These are phyloP conservation scores for Manihot esculenta DNA, from an alignment of 441 rosid species.

Conservation along the genomic window DNA sequence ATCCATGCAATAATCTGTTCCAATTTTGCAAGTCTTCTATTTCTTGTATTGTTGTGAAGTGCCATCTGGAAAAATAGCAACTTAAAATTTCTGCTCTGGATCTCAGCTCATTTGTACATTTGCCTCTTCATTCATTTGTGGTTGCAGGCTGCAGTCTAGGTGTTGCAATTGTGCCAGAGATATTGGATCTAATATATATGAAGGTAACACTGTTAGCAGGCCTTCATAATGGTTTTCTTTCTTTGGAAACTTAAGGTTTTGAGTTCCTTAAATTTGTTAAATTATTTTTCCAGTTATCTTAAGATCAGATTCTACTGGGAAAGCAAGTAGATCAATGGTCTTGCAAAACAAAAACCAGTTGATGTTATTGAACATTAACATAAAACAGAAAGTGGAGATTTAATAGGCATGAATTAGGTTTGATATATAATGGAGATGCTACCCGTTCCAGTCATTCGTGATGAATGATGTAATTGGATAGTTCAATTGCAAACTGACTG, in stretches of 20 bases:
- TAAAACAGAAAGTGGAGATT: background rate
- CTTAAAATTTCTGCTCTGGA: background rate
- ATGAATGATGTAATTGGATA: background rate
- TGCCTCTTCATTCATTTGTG: background rate
- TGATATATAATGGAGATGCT: no score
- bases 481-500: background rate
- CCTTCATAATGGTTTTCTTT: background rate
- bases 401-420: no score
- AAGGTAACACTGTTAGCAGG: slow-evolving; percentile 25
- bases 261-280: background rate
- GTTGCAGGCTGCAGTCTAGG: slow-evolving; percentile 40
- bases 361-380: background rate
- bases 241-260: background rate
- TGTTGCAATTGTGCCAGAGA: slow-evolving; percentile 12
- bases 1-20: background rate
- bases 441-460: background rate
- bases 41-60: background rate
- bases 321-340: background rate
- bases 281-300: background rate
- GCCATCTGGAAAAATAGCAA: background rate
- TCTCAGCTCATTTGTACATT: background rate
- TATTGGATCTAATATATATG: slow-evolving; percentile 18
- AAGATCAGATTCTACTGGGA: background rate
- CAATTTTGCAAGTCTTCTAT: background rate
- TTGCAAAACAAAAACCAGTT: background rate